Evolutionary conservation across 352 stramenopile genomes (phyloP).

Genomic region (Halophytophthora batemanensis): DNA sequence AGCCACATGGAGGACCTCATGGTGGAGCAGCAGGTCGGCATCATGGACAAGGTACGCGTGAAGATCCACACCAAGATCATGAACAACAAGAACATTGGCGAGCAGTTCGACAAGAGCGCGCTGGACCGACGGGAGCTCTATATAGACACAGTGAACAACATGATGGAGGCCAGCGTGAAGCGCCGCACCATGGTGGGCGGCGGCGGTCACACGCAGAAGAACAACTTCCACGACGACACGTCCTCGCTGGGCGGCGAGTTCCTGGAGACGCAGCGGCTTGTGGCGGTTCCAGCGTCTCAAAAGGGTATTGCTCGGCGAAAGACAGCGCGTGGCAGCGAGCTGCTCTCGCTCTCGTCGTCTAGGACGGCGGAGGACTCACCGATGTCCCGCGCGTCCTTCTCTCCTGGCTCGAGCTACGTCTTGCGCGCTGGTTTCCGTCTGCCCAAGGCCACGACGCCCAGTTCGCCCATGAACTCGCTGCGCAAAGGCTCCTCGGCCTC

Average conservation of each 20-base stretch:
- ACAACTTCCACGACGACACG: constrained; percentile 20
- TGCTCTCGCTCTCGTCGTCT: constrained; percentile 26
- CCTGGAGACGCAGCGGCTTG: constrained; percentile 47
- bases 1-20: constrained; percentile 57
- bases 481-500: constrained; percentile 21
- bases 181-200: constrained; percentile 48
- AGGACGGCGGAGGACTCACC: constrained; percentile 29
- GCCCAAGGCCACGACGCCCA: constrained; percentile 42
- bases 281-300: constrained; percentile 14
- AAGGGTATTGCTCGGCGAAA: constrained; percentile 26
- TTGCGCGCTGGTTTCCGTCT: constrained; percentile 58
- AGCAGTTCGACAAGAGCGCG: constrained; percentile 83
- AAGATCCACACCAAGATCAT: constrained; percentile 86
- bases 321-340: constrained; percentile 17
- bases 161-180: constrained; percentile 71
- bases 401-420: constrained; percentile 36
- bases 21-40: constrained; percentile 49
- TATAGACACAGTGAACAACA: constrained; percentile 77
- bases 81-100: constrained; percentile 88
- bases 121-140: constrained; percentile 78
- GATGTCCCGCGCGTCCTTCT: constrained; percentile 31
- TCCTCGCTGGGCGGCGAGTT: constrained; percentile 28
- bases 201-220: constrained; percentile 10
- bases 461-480: constrained; percentile 13
- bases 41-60: constrained; percentile 72